Percentiles rank a stretch among this genome's conserved stretches.
These are phyloP conservation scores for Lasiosphaeria miniovina DNA, from an alignment of 495 filamentous ascomycete species.

Conservation along the genomic window DNA sequence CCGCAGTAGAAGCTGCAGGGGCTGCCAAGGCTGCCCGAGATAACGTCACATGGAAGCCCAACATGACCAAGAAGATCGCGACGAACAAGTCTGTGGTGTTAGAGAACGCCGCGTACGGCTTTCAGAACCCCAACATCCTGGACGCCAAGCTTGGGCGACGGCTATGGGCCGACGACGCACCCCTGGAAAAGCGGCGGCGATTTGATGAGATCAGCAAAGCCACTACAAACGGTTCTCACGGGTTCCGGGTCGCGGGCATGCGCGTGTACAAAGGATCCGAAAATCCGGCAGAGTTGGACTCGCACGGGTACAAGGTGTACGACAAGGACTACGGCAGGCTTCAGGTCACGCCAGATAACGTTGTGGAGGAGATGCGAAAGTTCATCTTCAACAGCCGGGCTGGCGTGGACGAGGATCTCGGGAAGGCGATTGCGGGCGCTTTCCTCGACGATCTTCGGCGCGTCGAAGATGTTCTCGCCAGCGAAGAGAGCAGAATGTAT, in stretches of 20 bases:
- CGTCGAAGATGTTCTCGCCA: conserved; percentile 63
- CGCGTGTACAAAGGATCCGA: conserved; percentile 73
- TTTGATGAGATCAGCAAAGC: conserved; percentile 75
- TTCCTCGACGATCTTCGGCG: conserved; percentile 65
- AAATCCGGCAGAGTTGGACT: conserved; percentile 43
- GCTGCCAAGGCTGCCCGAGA: conserved; percentile 21
- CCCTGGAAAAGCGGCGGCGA: conserved; percentile 67
- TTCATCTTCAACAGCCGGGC: conserved; percentile 67
- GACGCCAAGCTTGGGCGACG: conserved; percentile 87
- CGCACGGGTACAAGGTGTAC: conserved; percentile 65
- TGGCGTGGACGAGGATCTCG: conserved; percentile 53
- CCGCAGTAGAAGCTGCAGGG: conserved; percentile 22
- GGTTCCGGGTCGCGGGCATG: conserved; percentile 93
- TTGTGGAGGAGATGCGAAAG: conserved; percentile 69
- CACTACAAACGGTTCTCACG: conserved; percentile 77
- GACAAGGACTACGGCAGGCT: conserved; percentile 83
- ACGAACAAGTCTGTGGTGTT: conserved; percentile 81
- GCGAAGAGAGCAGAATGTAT: conserved; percentile 88
- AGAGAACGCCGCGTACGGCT: conserved; percentile 80
- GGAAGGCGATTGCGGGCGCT: conserved; percentile 55
- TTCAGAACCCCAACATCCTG: conserved; percentile 84
- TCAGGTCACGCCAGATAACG: conserved; percentile 64
- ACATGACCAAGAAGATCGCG: conserved; percentile 54
- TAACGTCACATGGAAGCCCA: conserved; percentile 34
- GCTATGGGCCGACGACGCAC: conserved; percentile 83